A percentile compares a stretch with the other conserved stretches of the same genome.
phyloP scores from a whole-genome alignment of 148 eudicot genomes.

The Rhododendron henanense region DNA sequence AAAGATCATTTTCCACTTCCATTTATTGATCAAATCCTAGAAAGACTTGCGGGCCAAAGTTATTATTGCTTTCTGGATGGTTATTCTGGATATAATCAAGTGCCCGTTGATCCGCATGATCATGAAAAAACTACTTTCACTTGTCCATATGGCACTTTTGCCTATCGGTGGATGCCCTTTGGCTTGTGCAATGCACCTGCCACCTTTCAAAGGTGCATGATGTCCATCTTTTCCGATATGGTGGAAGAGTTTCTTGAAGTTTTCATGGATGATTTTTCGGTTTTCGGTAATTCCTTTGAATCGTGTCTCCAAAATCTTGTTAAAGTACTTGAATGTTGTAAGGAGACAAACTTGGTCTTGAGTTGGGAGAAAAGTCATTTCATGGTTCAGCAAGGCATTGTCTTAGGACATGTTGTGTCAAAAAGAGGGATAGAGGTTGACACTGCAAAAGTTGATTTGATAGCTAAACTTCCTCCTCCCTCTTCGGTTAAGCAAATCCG shows the following conservation, averaged over 20 bases:
- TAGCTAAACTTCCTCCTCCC: background rate
- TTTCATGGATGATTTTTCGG: background rate
- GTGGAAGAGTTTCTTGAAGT: background rate
- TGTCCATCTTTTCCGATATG: background rate
- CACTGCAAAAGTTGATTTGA: background rate
- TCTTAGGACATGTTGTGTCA: background rate
- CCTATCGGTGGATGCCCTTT: background rate
- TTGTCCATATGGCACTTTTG: no score
- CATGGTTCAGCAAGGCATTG: background rate
- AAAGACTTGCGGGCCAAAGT: no score
- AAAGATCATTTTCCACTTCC: no score
- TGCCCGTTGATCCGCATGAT: no score
- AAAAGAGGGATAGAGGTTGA: background rate
- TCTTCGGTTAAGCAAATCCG: background rate
- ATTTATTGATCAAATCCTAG: no score
- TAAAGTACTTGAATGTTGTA: background rate
- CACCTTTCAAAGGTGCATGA: background rate
- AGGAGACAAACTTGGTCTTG: background rate
- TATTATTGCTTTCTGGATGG: no score
- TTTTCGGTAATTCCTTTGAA: background rate
- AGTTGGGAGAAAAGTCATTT: background rate
- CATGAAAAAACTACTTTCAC: no score
- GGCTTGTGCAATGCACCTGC: background rate
- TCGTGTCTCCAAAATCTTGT: background rate
- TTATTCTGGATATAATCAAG: no score